phyloP scores from a whole-genome alignment of 2,329 filamentous ascomycete genomes.

The Huntiella decipiens region DNA sequence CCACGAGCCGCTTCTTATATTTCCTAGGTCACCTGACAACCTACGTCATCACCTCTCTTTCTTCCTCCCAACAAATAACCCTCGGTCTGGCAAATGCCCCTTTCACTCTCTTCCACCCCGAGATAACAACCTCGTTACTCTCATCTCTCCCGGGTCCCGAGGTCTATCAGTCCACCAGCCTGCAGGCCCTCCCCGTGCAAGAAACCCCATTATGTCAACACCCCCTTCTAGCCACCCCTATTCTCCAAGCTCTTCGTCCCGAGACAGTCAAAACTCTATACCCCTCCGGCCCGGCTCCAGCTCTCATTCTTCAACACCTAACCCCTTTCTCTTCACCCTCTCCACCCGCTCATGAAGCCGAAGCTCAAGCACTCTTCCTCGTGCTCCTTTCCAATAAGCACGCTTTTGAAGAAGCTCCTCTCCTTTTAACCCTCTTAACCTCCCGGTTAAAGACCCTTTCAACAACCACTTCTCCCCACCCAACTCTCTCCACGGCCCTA shows the following conservation, averaged over 20 bases:
- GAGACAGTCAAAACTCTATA: constrained; percentile 20
- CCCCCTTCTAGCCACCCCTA: constrained; percentile 19
- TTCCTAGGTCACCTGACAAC: constrained; percentile 17
- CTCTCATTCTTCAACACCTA: too few relatives aligned
- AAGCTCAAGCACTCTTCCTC: constrained; percentile 15
- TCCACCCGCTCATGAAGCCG: constrained; percentile 18
- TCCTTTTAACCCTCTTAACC: constrained; percentile 13
- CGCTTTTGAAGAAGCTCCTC: constrained; percentile 18
- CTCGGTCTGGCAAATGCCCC: constrained; percentile 19
- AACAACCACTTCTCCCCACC: not conserved
- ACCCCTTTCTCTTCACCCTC: too few relatives aligned
- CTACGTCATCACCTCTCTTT: constrained; percentile 21
- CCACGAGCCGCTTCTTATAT: constrained; percentile 6
- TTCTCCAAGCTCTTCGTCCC: constrained; percentile 21
- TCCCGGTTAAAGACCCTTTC: constrained; percentile 1
- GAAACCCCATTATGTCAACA: not conserved
- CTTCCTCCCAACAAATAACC: constrained; percentile 19
- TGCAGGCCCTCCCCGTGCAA: not conserved
- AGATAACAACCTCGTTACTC: constrained; percentile 3
- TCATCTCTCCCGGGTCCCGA: not conserved
- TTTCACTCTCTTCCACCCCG: constrained; percentile 20
- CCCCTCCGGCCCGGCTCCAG: constrained; percentile 14
- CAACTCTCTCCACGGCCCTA: constrained; percentile 13
- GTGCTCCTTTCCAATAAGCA: constrained; percentile 27
- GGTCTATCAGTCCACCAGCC: constrained; percentile 3